These are phyloP conservation scores for Papiliotrema terrestris DNA, from an alignment of 1,284 basidiomycete species.

Conservation along the genomic window DNA sequence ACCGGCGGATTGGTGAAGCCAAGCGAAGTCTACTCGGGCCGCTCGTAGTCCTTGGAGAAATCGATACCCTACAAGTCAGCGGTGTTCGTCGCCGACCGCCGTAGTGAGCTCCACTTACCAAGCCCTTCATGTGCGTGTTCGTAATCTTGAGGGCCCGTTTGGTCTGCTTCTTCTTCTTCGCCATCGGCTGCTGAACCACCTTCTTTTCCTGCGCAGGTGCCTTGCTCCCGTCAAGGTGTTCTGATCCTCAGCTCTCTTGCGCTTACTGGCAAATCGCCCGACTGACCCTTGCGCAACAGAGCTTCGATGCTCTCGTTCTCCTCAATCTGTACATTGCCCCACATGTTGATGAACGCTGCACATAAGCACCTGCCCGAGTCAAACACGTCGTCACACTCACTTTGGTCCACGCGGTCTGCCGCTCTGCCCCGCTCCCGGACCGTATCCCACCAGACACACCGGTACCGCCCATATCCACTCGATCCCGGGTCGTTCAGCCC, in stretches of 20 bases:
- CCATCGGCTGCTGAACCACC: slow-evolving; percentile 16
- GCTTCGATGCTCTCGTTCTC: background rate
- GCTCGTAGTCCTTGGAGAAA: slow-evolving; percentile 47
- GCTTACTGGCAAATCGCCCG: background rate
- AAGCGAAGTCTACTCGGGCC: background rate
- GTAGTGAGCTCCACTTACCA: slow-evolving; percentile 24
- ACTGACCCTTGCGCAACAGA: background rate
- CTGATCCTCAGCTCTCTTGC: slow-evolving; percentile 11
- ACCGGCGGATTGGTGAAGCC: no score
- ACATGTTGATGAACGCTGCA: slow-evolving; percentile 1
- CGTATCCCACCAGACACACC: slow-evolving; percentile 46
- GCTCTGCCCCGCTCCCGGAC: slow-evolving; percentile 37
- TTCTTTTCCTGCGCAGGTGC: slow-evolving; percentile 21
- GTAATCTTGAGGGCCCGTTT: slow-evolving; percentile 43
- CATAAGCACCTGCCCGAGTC: background rate
- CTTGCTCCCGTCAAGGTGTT: slow-evolving; percentile 36
- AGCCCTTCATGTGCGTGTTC: slow-evolving; percentile 47
- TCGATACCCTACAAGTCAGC: slow-evolving; percentile 39
- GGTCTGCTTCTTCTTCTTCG: slow-evolving; percentile 45
- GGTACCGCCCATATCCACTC: slow-evolving; percentile 36
- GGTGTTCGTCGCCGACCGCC: background rate
- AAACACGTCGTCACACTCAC: slow-evolving; percentile 19
- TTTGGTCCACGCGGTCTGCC: slow-evolving; percentile 39
- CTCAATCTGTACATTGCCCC: background rate
- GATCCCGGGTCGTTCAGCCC: slow-evolving; percentile 24